Evolutionary conservation across 768 basidiomycete genomes (phyloP), one percentile per base, ranked within the genome.

Genomic region (Coprinopsis sp.): DNA sequence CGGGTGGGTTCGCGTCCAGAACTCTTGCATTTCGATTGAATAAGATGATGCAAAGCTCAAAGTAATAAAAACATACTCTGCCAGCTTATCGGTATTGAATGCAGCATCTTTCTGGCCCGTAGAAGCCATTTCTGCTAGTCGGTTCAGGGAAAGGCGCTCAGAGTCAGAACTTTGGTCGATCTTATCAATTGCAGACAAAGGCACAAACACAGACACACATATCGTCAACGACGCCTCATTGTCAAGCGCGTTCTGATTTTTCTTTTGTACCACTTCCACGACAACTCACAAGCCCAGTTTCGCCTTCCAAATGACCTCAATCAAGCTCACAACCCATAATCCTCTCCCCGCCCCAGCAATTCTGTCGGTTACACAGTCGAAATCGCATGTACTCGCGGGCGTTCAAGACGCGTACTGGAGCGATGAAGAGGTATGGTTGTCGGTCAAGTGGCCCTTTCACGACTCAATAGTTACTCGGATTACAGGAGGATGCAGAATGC

Each of bases 341-440:
- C 77, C 84, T 12, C 64, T 89, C 1, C 87, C 86, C 23, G 84
- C 87, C 3, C 84, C 87, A 46, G 84, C 82, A 33, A 70, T 85
- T 24, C 80, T 84, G 64, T 80, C 81, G 7, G 69, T 83, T 38
- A 72, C 82, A 51, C 87, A 87, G 63, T 87, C 85, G 53, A 90
- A 90, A 71, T 90, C 84, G 44, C 79, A 86, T 73, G 87, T 90
- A 50, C 69, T 90, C 52, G 90, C 90, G 25, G 91, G 90, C 44
- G 87, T 92, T 30, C 90, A 92, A 67, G 90, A 92, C 86, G 90
- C 90, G 84, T 92, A 92, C 63, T 92, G 90, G 90, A 91, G 89
- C 65, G 90, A 92, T 67, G 90, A 92, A 66, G 90, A 92, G 61
- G 77, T 53, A 30, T 43, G 16, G 28, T 39, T 33, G 33, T 36